Base-by-base conservation (phyloP, 495 filamentous ascomycete species). In the Pseudoneurospora amorphoporcata region DNA sequence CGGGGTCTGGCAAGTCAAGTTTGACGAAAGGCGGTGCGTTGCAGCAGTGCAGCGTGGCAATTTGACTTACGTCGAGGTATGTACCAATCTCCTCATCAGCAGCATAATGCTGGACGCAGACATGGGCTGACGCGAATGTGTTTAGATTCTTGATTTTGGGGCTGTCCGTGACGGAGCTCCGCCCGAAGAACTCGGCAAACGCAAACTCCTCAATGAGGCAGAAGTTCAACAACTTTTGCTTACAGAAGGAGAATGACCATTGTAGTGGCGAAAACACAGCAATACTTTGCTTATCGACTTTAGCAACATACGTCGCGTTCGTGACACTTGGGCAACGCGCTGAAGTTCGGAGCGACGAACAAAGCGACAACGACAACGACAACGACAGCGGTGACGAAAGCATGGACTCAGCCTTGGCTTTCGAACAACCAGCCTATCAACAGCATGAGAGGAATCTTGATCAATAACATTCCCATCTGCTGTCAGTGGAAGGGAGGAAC, bases 1-100 rank as follows among this genome's bases (percentile, higher is more conserved):
- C 76, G 93, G 94, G 9, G 95, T 99, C 47, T 99, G 95, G 95
- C 95, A 99, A 83, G 95, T 99, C 77, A 94, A 94, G 78, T 99
- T 99, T 82, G 94, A 99, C 79, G 92, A 97, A 79, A 87, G 95
- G 73, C 86, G 94, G 81, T 99, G 95, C 80, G 95, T 99, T 61
- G 95, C 95, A 69, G 95, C 95, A 39, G 95, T 99, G 74, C 96
- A 99, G 84, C 87, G 95, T 58, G 92, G 96, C 70, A 90, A 89
- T 74, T 78, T 97, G 76, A 98, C 96, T 6, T 98, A 97, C 77
- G 93, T 99, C 68, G 95, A 99, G 89, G 95, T 98, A 80, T 86
- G 90, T 82, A 70, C 68, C 39, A 69, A 32, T 17, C 17, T 29
- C 17, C 38, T 37, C 70, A 41, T 38, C 35, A 61, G 74, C 35